Evolutionary conservation across 1,284 basidiomycete species (phyloP), one percentile per base, ranked within the genome.

Genomic region (Ustilago hordei): DNA sequence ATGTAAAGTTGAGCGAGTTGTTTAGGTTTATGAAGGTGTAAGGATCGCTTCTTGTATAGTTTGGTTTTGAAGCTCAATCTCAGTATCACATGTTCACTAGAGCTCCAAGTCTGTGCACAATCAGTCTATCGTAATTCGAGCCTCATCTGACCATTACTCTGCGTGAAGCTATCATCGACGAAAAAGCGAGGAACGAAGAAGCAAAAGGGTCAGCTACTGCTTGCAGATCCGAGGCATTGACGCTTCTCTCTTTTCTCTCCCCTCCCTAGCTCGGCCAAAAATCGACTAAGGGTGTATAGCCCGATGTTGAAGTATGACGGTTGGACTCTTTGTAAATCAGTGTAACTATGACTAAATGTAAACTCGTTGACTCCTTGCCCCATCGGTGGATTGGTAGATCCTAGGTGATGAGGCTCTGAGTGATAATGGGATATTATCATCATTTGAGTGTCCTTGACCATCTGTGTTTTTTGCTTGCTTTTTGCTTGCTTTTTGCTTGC

Each of bases 1-100:
- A 74, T 66, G 84, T 86, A 52, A 81, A 74, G 58, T 56, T 86
- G 54, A 76, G 64, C 3, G 71, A 66, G 53, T 75, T 86, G 57
- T 86, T 86, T 59, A 47, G 71, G 17, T 81, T 81, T 35, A 79
- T 82, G 81, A 80, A 78, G 62, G 76, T 82, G 31, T 82, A 73
- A 28, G 28, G 53, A 36, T 48, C n/a, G 34, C 28, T 48, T 45
- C 59, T 45, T 55, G 5, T 57, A 34, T 43, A 38, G 17, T 45
- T 45, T 11, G 7, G 43, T 23, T 45, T 41, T 41, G 39, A 13
- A 28, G 13, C 15, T 41, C 39, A 41, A 41, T 41, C 36, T 8
- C 13, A 38, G 36, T 13, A 8, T 9, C 13, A 13, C 36, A 9
- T 7, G 8, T 38, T 38, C 36, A 38, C 23, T 28, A 28, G 3